phyloP scores from a whole-genome alignment of 345 rosid species.

The Acer negundo region DNA sequence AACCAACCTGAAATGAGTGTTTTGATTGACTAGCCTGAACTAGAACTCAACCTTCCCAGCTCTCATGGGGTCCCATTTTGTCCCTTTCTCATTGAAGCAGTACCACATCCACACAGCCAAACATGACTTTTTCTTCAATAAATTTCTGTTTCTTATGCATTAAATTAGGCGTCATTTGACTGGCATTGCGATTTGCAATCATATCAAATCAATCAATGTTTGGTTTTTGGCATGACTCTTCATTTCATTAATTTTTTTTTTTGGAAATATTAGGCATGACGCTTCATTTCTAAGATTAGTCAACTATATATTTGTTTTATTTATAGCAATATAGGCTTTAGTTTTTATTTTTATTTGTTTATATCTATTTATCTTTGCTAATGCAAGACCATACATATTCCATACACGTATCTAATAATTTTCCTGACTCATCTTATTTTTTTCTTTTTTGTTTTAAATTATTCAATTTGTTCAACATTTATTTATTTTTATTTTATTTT shows the following conservation, averaged over 20 bases:
- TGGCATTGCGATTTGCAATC: neutral
- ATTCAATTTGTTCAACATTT: too few relatives aligned
- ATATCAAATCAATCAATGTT: neutral
- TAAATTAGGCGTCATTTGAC: constrained; percentile 10
- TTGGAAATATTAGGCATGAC: neutral
- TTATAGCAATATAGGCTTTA: neutral
- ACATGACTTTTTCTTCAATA: neutral
- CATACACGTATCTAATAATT: neutral
- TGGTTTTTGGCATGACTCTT: neutral
- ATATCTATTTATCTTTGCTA: too few relatives aligned
- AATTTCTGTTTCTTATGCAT: too few relatives aligned
- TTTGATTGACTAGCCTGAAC: too few relatives aligned
- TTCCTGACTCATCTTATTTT: neutral
- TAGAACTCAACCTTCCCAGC: too few relatives aligned
- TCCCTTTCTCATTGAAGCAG: neutral
- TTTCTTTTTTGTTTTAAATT: too few relatives aligned
- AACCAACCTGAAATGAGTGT: too few relatives aligned
- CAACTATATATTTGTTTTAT: neutral
- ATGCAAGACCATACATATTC: too few relatives aligned
- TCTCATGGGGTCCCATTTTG: neutral
- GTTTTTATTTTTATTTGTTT: too few relatives aligned
- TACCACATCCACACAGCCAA: constrained; percentile 1
- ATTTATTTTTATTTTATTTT: too few relatives aligned
- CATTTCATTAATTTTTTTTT: neutral
- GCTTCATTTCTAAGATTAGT: neutral